Evolutionary conservation across 169 alveolate genomes (phyloP).

Genomic region (Babesia caballi): DNA sequence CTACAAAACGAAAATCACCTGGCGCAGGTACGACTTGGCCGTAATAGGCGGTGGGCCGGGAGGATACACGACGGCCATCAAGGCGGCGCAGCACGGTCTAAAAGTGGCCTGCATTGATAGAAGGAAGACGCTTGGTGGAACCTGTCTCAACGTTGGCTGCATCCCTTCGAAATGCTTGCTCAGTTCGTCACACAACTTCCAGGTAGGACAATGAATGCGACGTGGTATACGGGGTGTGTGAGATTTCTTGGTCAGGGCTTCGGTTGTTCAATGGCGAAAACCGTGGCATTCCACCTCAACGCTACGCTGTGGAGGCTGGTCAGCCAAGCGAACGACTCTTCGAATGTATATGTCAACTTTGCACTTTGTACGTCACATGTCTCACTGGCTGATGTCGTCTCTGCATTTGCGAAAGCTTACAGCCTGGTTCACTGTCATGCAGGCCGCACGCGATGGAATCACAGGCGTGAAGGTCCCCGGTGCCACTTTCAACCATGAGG

Average conservation of each 20-base stretch:
- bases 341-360: slow-evolving; percentile 1
- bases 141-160: slow-evolving; percentile 98
- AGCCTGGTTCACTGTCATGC: background rate
- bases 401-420: no score
- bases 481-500: slow-evolving; percentile 76
- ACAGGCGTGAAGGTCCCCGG: slow-evolving; percentile 63
- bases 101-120: slow-evolving; percentile 93
- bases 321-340: no score
- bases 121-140: slow-evolving; percentile 95
- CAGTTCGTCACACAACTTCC: slow-evolving; percentile 89
- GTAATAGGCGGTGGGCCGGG: slow-evolving; percentile 94
- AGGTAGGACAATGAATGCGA: no score
- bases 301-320: background rate
- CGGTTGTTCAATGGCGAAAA: no score
- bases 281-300: no score
- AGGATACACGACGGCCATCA: slow-evolving; percentile 94
- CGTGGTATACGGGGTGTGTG: no score
- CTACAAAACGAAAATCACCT: background rate
- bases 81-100: slow-evolving; percentile 94
- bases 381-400: no score
- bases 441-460: slow-evolving; percentile 37
- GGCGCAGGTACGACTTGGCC: slow-evolving; percentile 79
- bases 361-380: background rate
- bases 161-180: slow-evolving; percentile 95
- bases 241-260: no score